These are phyloP conservation scores for Rhizoctonia solani DNA, from an alignment of 1,284 basidiomycete genomes.

Conservation along the genomic window DNA sequence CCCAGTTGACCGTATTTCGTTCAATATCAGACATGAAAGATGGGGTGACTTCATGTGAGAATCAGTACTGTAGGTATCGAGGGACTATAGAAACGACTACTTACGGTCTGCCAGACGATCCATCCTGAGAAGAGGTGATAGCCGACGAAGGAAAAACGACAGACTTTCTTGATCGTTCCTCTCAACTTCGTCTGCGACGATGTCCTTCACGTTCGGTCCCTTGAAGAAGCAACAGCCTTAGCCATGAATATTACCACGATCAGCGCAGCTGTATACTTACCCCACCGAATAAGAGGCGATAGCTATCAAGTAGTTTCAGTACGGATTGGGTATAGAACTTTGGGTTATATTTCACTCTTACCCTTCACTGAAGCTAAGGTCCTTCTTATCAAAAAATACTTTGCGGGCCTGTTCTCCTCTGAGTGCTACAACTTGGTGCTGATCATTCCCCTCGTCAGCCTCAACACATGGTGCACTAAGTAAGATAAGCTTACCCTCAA, in stretches of 20 bases:
- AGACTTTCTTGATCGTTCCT: background rate
- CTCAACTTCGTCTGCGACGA: background rate
- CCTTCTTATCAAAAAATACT: constrained; percentile 2
- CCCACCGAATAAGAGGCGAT: constrained; percentile 13
- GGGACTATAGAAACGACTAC: background rate
- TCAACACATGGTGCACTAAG: background rate
- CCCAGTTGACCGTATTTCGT: constrained; percentile 18
- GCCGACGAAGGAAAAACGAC: constrained; percentile 2
- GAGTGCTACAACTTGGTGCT: constrained; percentile 27
- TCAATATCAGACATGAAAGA: constrained; percentile 16
- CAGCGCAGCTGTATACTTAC: too few relatives aligned
- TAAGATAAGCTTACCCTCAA: background rate
- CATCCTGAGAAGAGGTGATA: background rate
- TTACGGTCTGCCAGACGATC: constrained; percentile 10
- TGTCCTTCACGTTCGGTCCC: background rate
- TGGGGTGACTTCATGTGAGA: background rate
- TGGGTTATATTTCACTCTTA: background rate
- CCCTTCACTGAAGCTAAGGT: constrained; percentile 23
- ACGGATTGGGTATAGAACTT: background rate
- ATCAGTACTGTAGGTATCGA: background rate
- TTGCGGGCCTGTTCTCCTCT: constrained; percentile 25
- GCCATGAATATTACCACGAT: too few relatives aligned
- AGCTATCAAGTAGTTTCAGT: background rate
- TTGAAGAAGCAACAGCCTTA: background rate
- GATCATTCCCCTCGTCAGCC: background rate